Conservation (phyloP, 2,329 filamentous ascomycete species). For the Sporothrix globosa region DNA sequence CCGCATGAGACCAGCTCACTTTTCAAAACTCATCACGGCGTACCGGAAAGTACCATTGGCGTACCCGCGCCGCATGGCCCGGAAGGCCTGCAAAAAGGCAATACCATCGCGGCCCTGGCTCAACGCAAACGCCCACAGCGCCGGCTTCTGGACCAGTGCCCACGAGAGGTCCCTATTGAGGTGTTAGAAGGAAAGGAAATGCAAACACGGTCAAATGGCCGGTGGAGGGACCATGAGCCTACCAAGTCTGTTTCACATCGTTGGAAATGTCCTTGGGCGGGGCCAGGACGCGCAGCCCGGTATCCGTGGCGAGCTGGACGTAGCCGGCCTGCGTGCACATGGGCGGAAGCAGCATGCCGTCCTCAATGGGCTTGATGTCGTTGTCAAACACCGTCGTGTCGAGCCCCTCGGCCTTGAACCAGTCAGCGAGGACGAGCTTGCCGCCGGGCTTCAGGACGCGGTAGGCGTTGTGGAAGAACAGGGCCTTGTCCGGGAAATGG, state of each 20-base stretch:
- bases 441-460: conserved; percentile 54
- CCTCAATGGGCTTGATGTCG: conserved; percentile 64
- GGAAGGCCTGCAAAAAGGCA: conserved; percentile 63
- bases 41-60: conserved; percentile 62
- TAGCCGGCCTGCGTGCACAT: conserved; percentile 59
- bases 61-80: conserved; percentile 63
- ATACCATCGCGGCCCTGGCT: conserved; percentile 63
- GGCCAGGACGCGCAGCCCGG: conserved; percentile 51
- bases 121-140: conserved; percentile 64
- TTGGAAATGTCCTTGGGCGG: conserved; percentile 60
- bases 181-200: background rate
- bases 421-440: conserved; percentile 62
- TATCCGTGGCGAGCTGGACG: conserved; percentile 52
- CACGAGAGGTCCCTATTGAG: conserved; percentile 62
- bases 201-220: background rate
- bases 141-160: conserved; percentile 61
- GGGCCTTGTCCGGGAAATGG: conserved; percentile 61
- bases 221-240: conserved; percentile 36
- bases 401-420: conserved; percentile 60
- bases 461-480: conserved; percentile 60
- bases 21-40: conserved; percentile 59
- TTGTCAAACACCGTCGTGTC: conserved; percentile 49
- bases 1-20: background rate
- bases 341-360: conserved; percentile 62
- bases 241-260: conserved; percentile 64